Evolutionary conservation across 305 asterid genomes (phyloP), one percentile per base, ranked within the genome.

Genomic region (Fraxinus albicans): DNA sequence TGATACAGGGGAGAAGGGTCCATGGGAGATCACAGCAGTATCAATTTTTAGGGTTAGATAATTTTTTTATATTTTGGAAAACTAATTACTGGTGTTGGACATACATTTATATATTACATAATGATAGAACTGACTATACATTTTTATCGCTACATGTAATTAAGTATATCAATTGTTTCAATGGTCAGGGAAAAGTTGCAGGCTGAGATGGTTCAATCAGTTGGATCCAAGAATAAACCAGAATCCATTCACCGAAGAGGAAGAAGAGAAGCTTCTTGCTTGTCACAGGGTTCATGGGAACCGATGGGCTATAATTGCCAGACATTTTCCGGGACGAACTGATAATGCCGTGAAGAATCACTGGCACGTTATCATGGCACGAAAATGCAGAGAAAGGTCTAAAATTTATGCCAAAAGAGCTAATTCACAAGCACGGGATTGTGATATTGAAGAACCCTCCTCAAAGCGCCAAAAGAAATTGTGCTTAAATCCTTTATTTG

Each of bases 291-390:
- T 90, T 44, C 97, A 94, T 31, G 97, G 98, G 0, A 94, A 94
- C 84, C 86, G 97, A 19, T 92, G 97, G 97, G 94, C 98, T 2
- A 90, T 94, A 5, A 94, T 92, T 15, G 95, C 98, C 0, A 69
- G 98, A 23, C 92, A 88, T 10, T 94, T 94, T 63, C 98, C 97
- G 0, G 97, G 97, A 1, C 91, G 98, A 9, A 94, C 98, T 0
- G 98, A 94, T 70, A 94, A 94, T 23, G 97, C 98, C 2, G 97
- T 94, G n/a, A 94, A 94, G 89, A 94, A 94, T 76, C 98, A 94
- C n/a, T 94, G 98, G 97, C 98, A 94, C 67, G 96, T 94, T 3
- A 92, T 94, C 63, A 91, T 91, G 98, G 98, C 98, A 4, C 78
- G 97, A 72, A 90, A 92, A 83, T 90, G 89, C 79, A 80, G 98